Evolutionary conservation across 371 early-diverging fungal genomes (phyloP).

Genomic region (Zychaea mexicana): DNA sequence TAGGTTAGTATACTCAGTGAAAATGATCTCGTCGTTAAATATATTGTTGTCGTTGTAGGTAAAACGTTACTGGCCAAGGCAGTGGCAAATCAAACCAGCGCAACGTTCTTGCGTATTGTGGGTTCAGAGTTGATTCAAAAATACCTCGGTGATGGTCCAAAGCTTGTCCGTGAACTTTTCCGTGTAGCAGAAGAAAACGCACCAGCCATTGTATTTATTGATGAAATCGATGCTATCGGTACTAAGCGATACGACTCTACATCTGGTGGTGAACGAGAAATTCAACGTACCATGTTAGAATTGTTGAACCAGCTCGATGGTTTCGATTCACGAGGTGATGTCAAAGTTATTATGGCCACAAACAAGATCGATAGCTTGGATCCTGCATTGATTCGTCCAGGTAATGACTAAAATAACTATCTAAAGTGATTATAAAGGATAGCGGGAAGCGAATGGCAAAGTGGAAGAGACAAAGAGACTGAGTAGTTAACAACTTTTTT

Average conservation of each 20-base stretch:
- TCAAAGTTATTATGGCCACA: slow-evolving; percentile 99
- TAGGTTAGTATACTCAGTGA: not conserved
- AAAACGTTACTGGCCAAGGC: slow-evolving; percentile 99
- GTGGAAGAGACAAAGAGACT: not conserved
- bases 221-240: slow-evolving; percentile 99
- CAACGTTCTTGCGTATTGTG: slow-evolving; percentile 99
- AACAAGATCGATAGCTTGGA: slow-evolving; percentile 99
- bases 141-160: slow-evolving; percentile 99
- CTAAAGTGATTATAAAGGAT: too few species aligned
- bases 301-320: slow-evolving; percentile 99
- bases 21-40: not conserved
- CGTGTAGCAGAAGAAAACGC: slow-evolving; percentile 99
- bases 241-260: slow-evolving; percentile 98
- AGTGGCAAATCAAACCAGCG: slow-evolving; percentile 99
- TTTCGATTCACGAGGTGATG: slow-evolving; percentile 99
- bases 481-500: not conserved
- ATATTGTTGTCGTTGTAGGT: slow-evolving; percentile 43
- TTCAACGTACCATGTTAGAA: slow-evolving; percentile 99
- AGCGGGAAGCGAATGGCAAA: too few species aligned
- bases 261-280: slow-evolving; percentile 98
- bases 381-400: slow-evolving; percentile 99
- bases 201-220: slow-evolving; percentile 99
- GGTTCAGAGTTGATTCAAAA: slow-evolving; percentile 99
- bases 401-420: slow-evolving; percentile 35
- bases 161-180: slow-evolving; percentile 99